Percentiles rank a stretch among this genome's conserved stretches.
phyloP scores from a whole-genome alignment of 441 rosid species.

The Eruca vesicaria region DNA sequence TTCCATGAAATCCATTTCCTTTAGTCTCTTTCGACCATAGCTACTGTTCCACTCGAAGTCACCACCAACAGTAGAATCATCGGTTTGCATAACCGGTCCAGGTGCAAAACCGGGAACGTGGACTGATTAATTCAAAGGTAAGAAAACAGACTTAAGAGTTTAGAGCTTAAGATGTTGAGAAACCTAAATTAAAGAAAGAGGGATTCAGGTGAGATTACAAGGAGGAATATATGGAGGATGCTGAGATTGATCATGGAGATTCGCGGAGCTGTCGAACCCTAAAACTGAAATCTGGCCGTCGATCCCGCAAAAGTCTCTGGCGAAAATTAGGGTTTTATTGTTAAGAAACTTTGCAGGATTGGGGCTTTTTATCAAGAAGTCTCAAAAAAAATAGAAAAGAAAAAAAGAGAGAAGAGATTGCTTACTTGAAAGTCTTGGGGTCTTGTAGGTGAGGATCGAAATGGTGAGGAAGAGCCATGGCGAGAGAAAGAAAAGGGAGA shows the following conservation, averaged over 20 bases:
- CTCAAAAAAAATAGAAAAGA: neutral
- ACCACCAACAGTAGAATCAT: conserved; percentile 50
- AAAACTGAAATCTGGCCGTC: conserved; percentile 55
- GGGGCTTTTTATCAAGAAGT: neutral
- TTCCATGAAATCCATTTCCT: conserved; percentile 77
- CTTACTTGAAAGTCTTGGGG: conserved; percentile 27
- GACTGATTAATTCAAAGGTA: conserved; percentile 39
- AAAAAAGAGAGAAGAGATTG: conserved; percentile 4
- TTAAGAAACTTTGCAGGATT: neutral
- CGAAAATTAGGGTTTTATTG: conserved; percentile 21
- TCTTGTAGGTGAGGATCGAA: conserved; percentile 27
- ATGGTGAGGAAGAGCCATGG: conserved; percentile 36
- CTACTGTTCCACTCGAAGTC: conserved; percentile 54
- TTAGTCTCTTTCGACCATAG: conserved; percentile 53
- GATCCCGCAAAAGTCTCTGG: conserved; percentile 50
- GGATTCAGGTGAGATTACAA: conserved; percentile 40
- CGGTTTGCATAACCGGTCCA: conserved; percentile 45
- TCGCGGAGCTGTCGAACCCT: conserved; percentile 39
- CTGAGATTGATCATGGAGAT: conserved; percentile 62
- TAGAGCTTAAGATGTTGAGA: neutral
- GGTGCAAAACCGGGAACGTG: conserved; percentile 82
- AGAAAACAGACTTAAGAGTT: neutral
- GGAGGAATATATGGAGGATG: conserved; percentile 91
- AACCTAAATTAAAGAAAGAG: neutral
- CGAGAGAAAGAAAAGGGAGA: neutral